Base-by-base conservation (phyloP, 192 early-diverging fungal species). In the Paraglomus occultum region DNA sequence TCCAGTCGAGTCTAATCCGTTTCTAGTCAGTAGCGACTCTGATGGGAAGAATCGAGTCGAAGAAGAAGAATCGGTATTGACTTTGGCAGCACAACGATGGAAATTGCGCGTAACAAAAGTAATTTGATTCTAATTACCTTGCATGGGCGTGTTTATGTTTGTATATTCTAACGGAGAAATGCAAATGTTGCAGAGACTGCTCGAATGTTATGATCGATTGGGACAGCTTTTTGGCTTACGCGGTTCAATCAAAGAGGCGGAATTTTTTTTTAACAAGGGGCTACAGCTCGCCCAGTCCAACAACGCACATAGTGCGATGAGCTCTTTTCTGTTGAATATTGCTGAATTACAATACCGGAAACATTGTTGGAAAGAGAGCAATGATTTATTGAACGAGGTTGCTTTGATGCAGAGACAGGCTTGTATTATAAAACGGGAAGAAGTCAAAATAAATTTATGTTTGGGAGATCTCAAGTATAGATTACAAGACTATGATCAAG, bases 231-330 rank as follows among this genome's bases (percentile, higher is more conserved):
- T 87, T 65, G 45, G 87, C 2, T 55, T 76, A 11, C 84, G 84
- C 5, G 91, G 91, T 5, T 85, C 87, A 11, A 67, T 75, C 18
- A 70, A 72, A 38, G 87, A 91, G 61, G 80, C 88, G 1, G 83
- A 87, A 52, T 88, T 86, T 68, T 91, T 81, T 75, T 79, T 85
- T 23, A 68, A 79, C 40, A 78, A 88, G 57, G 87, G 89, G 0
- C 64, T 81, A 23, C 54, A 75, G n/a, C 69, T 91, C 7, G 86
- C 87, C 8, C 66, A 79, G 57, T 51, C 69, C 0, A 75, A 79
- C 1, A 77, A 72, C 18, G 76, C 82, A 4, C 62, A 75, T 15
- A 75, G 80, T 11, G 69, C 71, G 4, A 57, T 74, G 6, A 82
- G 76, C 48, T 53, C 47, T 8, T 77, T 79, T 23, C 71, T 77